A percentile compares a stretch with the other conserved stretches of the same genome.
These are phyloP conservation scores for Telfairia occidentalis DNA, from an alignment of 331 rosid genomes.

Conservation along the genomic window DNA sequence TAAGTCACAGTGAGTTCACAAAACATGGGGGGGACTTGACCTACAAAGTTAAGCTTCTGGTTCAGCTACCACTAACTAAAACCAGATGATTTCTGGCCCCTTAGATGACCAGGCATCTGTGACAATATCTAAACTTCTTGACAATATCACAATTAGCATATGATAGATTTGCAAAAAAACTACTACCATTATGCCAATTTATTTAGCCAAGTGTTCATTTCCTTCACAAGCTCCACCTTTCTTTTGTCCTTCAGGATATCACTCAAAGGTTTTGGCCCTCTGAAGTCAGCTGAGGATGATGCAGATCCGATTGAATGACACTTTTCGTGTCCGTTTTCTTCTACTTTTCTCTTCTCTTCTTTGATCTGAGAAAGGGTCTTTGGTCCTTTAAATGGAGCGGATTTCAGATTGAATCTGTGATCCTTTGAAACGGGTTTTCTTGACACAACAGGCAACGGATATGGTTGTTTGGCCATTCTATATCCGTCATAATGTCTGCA, in stretches of 20 bases:
- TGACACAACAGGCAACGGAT: constrained; percentile 24
- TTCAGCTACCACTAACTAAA: constrained; percentile 4
- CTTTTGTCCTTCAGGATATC: constrained; percentile 54
- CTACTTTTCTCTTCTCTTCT: constrained; percentile 45
- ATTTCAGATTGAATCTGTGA: constrained; percentile 20
- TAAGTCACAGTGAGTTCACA: neutral
- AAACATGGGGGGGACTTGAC: neutral
- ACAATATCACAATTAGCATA: constrained; percentile 8
- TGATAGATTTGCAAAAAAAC: neutral
- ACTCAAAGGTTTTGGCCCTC: constrained; percentile 57
- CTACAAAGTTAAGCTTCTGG: neutral
- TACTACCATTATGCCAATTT: neutral
- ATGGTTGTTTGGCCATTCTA: constrained; percentile 18
- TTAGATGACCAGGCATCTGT: neutral
- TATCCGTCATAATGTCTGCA: constrained; percentile 31
- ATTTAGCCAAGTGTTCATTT: neutral
- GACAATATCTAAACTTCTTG: neutral
- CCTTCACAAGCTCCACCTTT: constrained; percentile 5
- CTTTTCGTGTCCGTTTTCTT: constrained; percentile 18
- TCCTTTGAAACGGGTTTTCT: constrained; percentile 30
- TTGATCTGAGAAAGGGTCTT: constrained; percentile 73
- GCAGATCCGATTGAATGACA: constrained; percentile 3
- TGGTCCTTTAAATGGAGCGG: constrained; percentile 50
- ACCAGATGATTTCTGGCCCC: neutral
- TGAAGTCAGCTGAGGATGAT: constrained; percentile 24